Evolutionary conservation across 352 stramenopile genomes (phyloP).

Genomic region (Thraustochytrium sp.): DNA sequence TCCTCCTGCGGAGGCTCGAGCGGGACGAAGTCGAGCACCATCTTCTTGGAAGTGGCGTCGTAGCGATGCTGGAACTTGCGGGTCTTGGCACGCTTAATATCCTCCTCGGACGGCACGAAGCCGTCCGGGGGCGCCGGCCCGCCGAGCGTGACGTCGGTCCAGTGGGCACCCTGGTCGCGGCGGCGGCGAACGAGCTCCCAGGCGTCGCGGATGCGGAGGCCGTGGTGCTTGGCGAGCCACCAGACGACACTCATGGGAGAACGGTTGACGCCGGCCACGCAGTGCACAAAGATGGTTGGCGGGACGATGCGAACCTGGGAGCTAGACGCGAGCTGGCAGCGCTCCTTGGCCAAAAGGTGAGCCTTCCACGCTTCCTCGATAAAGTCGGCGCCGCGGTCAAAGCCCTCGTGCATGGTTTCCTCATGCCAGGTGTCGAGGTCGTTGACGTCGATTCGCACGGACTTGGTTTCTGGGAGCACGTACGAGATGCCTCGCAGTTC

Average conservation of each 20-base stretch:
- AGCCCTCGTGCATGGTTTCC: not conserved
- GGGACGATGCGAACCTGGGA: not conserved
- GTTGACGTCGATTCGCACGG: conserved; percentile 28
- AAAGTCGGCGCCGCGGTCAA: conserved; percentile 41
- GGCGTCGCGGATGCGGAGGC: conserved; percentile 21
- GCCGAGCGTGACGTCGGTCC: conserved; percentile 31
- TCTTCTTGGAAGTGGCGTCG: conserved; percentile 11
- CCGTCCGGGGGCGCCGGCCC: conserved; percentile 21
- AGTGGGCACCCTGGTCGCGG: conserved; percentile 29
- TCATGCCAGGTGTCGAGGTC: conserved; percentile 40
- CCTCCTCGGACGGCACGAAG: not conserved
- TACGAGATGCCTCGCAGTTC: conserved; percentile 34
- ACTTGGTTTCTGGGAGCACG: conserved; percentile 26
- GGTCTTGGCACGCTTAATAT: not conserved
- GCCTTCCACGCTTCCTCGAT: conserved; percentile 41
- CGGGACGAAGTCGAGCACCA: not conserved
- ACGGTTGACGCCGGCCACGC: conserved; percentile 40
- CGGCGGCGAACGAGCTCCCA: conserved; percentile 32
- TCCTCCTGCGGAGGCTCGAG: not conserved
- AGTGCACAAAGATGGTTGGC: conserved; percentile 44
- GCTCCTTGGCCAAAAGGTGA: not conserved
- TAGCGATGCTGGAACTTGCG: conserved; percentile 39
- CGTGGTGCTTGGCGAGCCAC: conserved; percentile 43
- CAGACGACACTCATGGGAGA: conserved; percentile 43
- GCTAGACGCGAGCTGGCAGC: not conserved